These are phyloP conservation scores for Lachancea fermentati DNA, from an alignment of 805 yeast genomes.

Conservation along the genomic window DNA sequence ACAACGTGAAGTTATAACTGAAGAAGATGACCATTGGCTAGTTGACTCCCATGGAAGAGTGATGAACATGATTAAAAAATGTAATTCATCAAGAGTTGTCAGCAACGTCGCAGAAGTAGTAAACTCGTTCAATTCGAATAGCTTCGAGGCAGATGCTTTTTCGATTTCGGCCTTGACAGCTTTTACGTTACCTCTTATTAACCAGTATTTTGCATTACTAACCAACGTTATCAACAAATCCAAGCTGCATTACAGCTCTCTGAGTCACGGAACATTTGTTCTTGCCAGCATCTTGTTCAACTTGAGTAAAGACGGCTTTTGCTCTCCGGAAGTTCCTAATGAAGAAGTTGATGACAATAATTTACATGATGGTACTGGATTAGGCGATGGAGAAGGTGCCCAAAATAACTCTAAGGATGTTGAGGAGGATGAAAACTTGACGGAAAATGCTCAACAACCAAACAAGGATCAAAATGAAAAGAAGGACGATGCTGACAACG, in stretches of 20 bases:
- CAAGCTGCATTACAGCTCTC: constrained; percentile 44
- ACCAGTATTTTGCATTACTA: constrained; percentile 51
- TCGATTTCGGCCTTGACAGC: constrained; percentile 42
- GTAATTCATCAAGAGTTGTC: constrained; percentile 37
- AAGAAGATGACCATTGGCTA: constrained; percentile 69
- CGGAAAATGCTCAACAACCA: constrained; percentile 70
- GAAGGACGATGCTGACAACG: constrained; percentile 57
- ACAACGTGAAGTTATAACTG: constrained; percentile 32
- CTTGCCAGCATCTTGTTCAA: constrained; percentile 51
- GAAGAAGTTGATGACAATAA: constrained; percentile 59
- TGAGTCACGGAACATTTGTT: constrained; percentile 57
- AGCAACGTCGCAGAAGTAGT: constrained; percentile 35
- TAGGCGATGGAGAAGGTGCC: constrained; percentile 92
- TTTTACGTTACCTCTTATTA: constrained; percentile 57
- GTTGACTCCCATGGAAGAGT: constrained; percentile 42
- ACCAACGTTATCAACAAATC: constrained; percentile 39
- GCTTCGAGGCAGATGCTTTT: constrained; percentile 37
- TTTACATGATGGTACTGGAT: constrained; percentile 79
- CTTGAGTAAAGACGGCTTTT: constrained; percentile 78
- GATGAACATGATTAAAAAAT: constrained; percentile 36
- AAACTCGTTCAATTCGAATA: constrained; percentile 31
- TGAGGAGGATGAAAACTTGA: constrained; percentile 85
- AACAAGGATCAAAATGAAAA: constrained; percentile 67
- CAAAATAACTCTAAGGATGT: constrained; percentile 74
- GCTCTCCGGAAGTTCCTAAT: constrained; percentile 77